A percentile compares a stretch with the other conserved stretches of the same genome.
These are phyloP conservation scores for Echinosophora koreensis DNA, from an alignment of 306 rosid species.

Conservation along the genomic window DNA sequence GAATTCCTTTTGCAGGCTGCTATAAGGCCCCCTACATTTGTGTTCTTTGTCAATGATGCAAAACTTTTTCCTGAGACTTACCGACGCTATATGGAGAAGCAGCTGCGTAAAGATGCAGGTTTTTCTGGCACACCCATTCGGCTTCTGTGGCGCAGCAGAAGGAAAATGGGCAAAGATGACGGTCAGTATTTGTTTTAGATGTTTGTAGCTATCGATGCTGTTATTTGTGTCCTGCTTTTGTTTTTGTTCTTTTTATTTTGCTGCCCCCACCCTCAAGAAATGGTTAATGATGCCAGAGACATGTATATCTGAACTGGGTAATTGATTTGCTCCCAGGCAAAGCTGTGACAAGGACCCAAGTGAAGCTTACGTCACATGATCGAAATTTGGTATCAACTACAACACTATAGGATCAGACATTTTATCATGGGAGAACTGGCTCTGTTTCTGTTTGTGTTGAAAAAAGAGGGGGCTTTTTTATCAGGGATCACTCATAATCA, in stretches of 20 bases:
- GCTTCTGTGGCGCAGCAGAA: slow-evolving; percentile 92
- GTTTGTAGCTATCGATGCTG: slow-evolving; percentile 28
- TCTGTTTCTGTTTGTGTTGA: slow-evolving; percentile 32
- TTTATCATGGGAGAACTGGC: slow-evolving; percentile 29
- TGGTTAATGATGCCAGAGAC: slow-evolving; percentile 12
- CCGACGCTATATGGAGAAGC: slow-evolving; percentile 92
- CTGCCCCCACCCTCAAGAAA: neutral
- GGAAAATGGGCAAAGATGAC: slow-evolving; percentile 70
- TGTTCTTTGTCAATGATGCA: slow-evolving; percentile 93
- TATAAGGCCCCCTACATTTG: slow-evolving; percentile 94
- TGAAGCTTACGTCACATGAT: slow-evolving; percentile 50
- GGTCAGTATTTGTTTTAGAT: slow-evolving; percentile 57
- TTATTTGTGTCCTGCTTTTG: neutral
- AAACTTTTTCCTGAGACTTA: slow-evolving; percentile 91
- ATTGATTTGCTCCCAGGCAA: slow-evolving; percentile 62
- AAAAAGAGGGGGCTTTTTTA: slow-evolving; percentile 8
- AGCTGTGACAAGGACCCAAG: slow-evolving; percentile 53
- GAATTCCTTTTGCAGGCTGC: slow-evolving; percentile 79
- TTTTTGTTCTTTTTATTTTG: neutral
- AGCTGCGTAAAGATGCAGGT: slow-evolving; percentile 86
- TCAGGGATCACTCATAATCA: slow-evolving; percentile 11
- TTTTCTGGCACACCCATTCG: slow-evolving; percentile 91
- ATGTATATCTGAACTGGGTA: slow-evolving; percentile 4
- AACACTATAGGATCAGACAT: slow-evolving; percentile 44
- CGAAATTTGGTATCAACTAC: slow-evolving; percentile 50